Evolutionary conservation across 768 basidiomycete species (phyloP).

Genomic region (Kwoniella heveanensis): DNA sequence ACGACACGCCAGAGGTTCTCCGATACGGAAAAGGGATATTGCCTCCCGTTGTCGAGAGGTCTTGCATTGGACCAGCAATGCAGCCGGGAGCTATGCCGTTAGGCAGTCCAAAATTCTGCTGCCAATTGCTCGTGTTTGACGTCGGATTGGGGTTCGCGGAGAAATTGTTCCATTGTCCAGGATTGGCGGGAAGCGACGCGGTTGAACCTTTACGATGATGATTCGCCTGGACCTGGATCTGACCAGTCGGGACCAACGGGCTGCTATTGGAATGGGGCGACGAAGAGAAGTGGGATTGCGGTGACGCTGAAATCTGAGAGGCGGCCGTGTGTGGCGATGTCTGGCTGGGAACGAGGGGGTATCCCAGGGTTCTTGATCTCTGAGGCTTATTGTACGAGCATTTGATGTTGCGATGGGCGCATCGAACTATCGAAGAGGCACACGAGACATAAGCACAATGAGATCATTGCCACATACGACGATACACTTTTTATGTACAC

Average conservation of each 20-base stretch:
- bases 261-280: constrained; percentile 33
- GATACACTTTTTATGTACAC: constrained; percentile 6
- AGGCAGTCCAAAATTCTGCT: not conserved
- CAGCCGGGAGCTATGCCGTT: constrained; percentile 2
- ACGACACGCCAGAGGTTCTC: not conserved
- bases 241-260: constrained; percentile 11
- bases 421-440: constrained; percentile 30
- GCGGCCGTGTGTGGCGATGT: not conserved
- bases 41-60: not conserved
- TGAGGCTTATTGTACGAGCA: constrained; percentile 46
- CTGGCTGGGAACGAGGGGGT: constrained; percentile 10
- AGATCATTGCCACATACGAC: not conserved
- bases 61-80: constrained; percentile 15
- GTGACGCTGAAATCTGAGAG: constrained; percentile 21
- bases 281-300: constrained; percentile 40
- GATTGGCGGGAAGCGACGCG: constrained; percentile 13
- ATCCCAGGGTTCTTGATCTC: constrained; percentile 26
- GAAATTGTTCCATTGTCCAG: constrained; percentile 6
- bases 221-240: not conserved
- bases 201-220: constrained; percentile 19
- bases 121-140: not conserved
- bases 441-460: not conserved
- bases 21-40: not conserved
- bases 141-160: not conserved
- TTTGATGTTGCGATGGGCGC: constrained; percentile 35